phyloP scores from a whole-genome alignment of 345 rosid species.

The Raphanus raphanistrum region DNA sequence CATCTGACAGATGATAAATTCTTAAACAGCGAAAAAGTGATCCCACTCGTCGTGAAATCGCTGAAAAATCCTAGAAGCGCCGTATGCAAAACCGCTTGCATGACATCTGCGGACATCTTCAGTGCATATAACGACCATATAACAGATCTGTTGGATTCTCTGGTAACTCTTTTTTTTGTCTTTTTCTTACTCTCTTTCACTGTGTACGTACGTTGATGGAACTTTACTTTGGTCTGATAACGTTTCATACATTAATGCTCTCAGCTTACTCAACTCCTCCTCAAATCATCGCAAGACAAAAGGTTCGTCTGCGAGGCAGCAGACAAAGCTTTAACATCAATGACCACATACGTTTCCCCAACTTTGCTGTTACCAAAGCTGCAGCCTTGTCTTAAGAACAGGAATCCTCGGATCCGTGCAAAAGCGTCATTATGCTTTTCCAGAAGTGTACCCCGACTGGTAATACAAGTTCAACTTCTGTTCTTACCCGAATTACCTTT shows the following conservation, averaged over 20 bases:
- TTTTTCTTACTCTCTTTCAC: background rate
- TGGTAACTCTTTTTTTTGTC: conserved; percentile 49
- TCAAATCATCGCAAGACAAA: conserved; percentile 90
- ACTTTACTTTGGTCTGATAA: background rate
- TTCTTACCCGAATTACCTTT: too few relatives aligned
- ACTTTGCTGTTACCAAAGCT: background rate
- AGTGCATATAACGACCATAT: conserved; percentile 59
- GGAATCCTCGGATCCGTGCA: conserved; percentile 18
- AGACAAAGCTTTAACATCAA: conserved; percentile 62
- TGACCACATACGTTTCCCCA: background rate
- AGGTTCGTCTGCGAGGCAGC: conserved; percentile 65
- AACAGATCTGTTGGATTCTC: conserved; percentile 61
- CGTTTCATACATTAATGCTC: conserved; percentile 16
- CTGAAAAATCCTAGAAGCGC: conserved; percentile 96
- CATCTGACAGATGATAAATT: background rate
- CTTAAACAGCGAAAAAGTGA: conserved; percentile 36
- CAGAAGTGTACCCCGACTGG: background rate
- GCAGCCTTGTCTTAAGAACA: conserved; percentile 7
- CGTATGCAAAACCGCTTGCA: conserved; percentile 81
- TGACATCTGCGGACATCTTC: conserved; percentile 71
- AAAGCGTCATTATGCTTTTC: conserved; percentile 3
- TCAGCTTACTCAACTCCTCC: conserved; percentile 89
- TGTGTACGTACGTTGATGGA: background rate
- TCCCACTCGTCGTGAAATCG: conserved; percentile 52
- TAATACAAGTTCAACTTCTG: background rate